A percentile compares a stretch with the other conserved stretches of the same genome.
Conservation (phyloP, 192 early-diverging fungal species). For the Mortierella alpina region DNA sequence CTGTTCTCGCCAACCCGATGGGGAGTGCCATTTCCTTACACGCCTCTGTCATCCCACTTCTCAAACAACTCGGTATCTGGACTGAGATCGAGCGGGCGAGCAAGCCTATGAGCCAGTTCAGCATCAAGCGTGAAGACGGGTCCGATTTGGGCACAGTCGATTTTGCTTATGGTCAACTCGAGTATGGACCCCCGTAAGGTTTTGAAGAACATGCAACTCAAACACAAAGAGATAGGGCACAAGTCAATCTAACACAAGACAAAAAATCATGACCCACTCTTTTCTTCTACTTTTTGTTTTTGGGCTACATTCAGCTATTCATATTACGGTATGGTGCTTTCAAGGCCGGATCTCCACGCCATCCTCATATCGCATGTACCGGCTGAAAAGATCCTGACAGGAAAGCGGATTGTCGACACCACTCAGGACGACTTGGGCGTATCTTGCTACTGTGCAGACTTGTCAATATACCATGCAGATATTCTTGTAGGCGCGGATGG, state of each 20-base stretch:
- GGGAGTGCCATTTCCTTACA: conserved; percentile 47
- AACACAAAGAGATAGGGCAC: neutral
- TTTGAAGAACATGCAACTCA: neutral
- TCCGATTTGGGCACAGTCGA: conserved; percentile 43
- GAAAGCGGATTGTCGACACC: conserved; percentile 30
- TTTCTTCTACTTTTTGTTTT: neutral
- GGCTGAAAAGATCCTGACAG: conserved; percentile 32
- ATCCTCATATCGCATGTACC: conserved; percentile 34
- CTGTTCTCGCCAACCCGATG: conserved; percentile 17
- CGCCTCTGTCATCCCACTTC: conserved; percentile 35
- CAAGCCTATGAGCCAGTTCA: conserved; percentile 52
- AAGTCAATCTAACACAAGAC: neutral
- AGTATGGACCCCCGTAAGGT: conserved; percentile 9
- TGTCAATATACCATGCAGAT: conserved; percentile 38
- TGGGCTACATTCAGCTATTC: conserved; percentile 17
- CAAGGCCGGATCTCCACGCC: conserved; percentile 30
- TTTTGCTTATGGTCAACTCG: conserved; percentile 29
- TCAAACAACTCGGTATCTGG: conserved; percentile 46
- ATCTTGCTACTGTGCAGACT: conserved; percentile 30
- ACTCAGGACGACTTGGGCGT: conserved; percentile 40
- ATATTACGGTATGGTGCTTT: conserved; percentile 35
- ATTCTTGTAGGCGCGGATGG: conserved; percentile 45
- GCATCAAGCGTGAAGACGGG: conserved; percentile 46
- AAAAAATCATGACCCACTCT: neutral
- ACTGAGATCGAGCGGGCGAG: conserved; percentile 27